Percentiles rank a stretch among this genome's conserved stretches.
phyloP scores from a whole-genome alignment of 1,139 yeast species.

The Hansenula lynferdii region DNA sequence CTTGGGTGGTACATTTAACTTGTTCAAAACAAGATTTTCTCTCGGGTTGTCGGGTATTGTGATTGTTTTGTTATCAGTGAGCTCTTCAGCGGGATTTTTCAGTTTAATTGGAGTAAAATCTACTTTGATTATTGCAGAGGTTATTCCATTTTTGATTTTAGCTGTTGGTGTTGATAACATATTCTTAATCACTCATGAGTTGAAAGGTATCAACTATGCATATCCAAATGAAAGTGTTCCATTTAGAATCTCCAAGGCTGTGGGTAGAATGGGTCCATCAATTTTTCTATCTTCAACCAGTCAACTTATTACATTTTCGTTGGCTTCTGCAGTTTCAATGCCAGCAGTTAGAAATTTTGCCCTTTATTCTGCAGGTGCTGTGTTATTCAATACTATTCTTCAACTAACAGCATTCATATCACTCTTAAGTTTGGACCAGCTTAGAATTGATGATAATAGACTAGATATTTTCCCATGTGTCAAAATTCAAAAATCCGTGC shows the following conservation, averaged over 20 bases:
- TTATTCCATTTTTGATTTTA: slow-evolving; percentile 87
- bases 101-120: slow-evolving; percentile 73
- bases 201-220: slow-evolving; percentile 47
- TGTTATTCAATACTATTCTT: slow-evolving; percentile 65
- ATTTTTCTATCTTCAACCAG: slow-evolving; percentile 72
- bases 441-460: slow-evolving; percentile 52
- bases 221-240: slow-evolving; percentile 41
- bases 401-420: slow-evolving; percentile 84
- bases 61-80: slow-evolving; percentile 75
- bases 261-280: slow-evolving; percentile 81
- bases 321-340: slow-evolving; percentile 84
- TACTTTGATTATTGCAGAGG: slow-evolving; percentile 92
- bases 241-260: slow-evolving; percentile 55
- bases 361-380: slow-evolving; percentile 82
- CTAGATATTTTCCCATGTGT: slow-evolving; percentile 57
- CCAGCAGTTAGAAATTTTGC: slow-evolving; percentile 97
- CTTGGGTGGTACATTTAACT: slow-evolving; percentile 51
- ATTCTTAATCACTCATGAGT: slow-evolving; percentile 78
- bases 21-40: slow-evolving; percentile 61
- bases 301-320: slow-evolving; percentile 70
- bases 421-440: slow-evolving; percentile 63
- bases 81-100: slow-evolving; percentile 79
- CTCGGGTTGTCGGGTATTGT: slow-evolving; percentile 79
- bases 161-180: slow-evolving; percentile 97
- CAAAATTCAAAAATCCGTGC: slow-evolving; percentile 19